Conservation (phyloP, 169 alveolate genomes). For the Plasmodium malariae region DNA sequence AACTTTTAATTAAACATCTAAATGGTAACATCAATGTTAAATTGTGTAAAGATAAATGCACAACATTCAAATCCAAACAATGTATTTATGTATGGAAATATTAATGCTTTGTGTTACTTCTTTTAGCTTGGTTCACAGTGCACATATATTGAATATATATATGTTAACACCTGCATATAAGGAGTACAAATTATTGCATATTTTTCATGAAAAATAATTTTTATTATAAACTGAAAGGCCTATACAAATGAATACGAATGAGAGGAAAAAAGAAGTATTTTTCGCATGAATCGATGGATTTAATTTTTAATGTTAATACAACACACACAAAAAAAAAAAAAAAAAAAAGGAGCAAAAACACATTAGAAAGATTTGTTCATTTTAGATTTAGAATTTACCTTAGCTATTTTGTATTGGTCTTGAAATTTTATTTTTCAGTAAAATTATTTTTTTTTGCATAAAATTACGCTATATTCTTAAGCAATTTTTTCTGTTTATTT, state of each 20-base stretch:
- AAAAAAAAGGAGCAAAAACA: neutral
- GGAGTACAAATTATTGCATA: neutral
- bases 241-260: neutral
- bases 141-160: too few relatives aligned
- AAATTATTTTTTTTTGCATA: neutral
- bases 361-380: neutral
- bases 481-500: neutral
- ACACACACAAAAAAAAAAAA: slow-evolving; percentile 7
- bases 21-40: too few relatives aligned
- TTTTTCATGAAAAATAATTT: too few relatives aligned
- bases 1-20: too few relatives aligned
- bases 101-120: neutral
- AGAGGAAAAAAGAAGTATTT: neutral
- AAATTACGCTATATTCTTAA: neutral
- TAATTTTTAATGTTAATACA: neutral
- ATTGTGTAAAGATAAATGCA: too few relatives aligned
- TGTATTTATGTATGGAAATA: too few relatives aligned
- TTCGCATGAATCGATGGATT: neutral
- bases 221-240: neutral
- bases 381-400: neutral
- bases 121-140: neutral
- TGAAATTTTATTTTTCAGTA: slow-evolving; percentile 1
- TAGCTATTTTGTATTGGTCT: neutral
- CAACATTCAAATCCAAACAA: too few relatives aligned
- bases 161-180: neutral